Percentiles rank a stretch among this genome's conserved stretches.
These are phyloP conservation scores for Suillus variegatus DNA, from an alignment of 768 basidiomycete species.

Conservation along the genomic window DNA sequence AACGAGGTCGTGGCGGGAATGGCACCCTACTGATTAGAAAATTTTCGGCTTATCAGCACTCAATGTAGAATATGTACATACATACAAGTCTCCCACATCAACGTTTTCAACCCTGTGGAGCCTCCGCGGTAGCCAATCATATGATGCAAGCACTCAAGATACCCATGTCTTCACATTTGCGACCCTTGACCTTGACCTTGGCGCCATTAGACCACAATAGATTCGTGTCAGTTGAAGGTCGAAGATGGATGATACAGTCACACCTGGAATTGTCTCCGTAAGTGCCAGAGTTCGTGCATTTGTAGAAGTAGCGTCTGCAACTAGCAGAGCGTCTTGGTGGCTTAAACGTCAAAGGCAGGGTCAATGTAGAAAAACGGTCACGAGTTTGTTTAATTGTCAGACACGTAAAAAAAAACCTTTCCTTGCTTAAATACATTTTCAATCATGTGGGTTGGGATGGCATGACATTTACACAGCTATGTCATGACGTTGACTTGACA, in stretches of 20 bases:
- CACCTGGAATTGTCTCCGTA: background rate
- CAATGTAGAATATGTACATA: background rate
- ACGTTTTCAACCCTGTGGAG: background rate
- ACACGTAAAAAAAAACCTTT: background rate
- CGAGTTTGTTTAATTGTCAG: background rate
- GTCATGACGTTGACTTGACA: background rate
- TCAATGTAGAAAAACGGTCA: background rate
- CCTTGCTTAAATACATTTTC: no score
- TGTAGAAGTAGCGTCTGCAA: background rate
- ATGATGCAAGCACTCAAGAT: background rate
- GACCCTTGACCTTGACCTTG: background rate
- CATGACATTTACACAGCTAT: no score
- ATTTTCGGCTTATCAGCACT: background rate
- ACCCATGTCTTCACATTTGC: background rate
- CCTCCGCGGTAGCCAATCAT: background rate
- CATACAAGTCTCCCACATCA: background rate
- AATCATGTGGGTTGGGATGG: background rate
- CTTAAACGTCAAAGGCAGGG: background rate
- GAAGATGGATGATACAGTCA: background rate
- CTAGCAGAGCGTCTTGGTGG: background rate
- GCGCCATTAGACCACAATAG: background rate
- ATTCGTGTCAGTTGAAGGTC: background rate
- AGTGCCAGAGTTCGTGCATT: background rate
- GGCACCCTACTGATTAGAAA: background rate
- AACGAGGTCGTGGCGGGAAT: background rate